Conservation (phyloP, 2,329 filamentous ascomycete species). For the Calonectria honghensis region DNA sequence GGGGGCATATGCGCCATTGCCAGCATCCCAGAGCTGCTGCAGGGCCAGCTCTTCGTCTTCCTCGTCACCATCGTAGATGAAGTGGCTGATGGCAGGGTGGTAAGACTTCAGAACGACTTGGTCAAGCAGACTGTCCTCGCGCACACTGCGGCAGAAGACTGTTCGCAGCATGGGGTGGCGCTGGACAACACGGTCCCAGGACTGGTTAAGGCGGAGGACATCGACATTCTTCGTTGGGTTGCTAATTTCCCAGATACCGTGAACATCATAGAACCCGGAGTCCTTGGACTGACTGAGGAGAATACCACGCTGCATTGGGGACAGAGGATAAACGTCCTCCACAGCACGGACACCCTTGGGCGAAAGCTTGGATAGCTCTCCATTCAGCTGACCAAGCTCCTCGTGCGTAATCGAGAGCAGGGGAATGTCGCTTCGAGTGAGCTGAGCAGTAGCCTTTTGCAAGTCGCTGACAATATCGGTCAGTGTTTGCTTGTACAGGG, state of each 20-base stretch:
- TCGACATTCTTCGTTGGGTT: slow-evolving; percentile 46
- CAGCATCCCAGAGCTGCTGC: slow-evolving; percentile 28
- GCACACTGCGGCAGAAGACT: slow-evolving; percentile 68
- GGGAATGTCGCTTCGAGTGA: slow-evolving; percentile 58
- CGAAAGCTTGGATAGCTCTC: slow-evolving; percentile 40
- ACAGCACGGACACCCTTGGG: slow-evolving; percentile 26
- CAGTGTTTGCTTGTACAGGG: slow-evolving; percentile 5
- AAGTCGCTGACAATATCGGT: background rate
- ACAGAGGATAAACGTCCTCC: slow-evolving; percentile 61
- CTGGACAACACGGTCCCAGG: slow-evolving; percentile 64
- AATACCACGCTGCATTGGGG: slow-evolving; percentile 62
- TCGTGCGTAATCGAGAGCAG: slow-evolving; percentile 52
- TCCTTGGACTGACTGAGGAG: slow-evolving; percentile 63
- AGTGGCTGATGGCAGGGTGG: slow-evolving; percentile 33
- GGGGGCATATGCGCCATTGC: slow-evolving; percentile 29
- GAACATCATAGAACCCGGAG: slow-evolving; percentile 58
- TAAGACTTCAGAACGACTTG: slow-evolving; percentile 63
- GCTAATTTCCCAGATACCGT: slow-evolving; percentile 57
- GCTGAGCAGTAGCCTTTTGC: slow-evolving; percentile 2
- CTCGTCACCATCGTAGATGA: slow-evolving; percentile 41
- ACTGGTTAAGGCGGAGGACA: slow-evolving; percentile 39
- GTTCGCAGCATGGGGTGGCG: slow-evolving; percentile 67
- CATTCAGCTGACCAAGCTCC: slow-evolving; percentile 40
- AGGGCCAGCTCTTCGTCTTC: slow-evolving; percentile 33
- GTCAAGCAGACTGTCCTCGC: slow-evolving; percentile 66